Conservation (phyloP, 148 eudicot genomes). For the Nepenthes gracilis region DNA sequence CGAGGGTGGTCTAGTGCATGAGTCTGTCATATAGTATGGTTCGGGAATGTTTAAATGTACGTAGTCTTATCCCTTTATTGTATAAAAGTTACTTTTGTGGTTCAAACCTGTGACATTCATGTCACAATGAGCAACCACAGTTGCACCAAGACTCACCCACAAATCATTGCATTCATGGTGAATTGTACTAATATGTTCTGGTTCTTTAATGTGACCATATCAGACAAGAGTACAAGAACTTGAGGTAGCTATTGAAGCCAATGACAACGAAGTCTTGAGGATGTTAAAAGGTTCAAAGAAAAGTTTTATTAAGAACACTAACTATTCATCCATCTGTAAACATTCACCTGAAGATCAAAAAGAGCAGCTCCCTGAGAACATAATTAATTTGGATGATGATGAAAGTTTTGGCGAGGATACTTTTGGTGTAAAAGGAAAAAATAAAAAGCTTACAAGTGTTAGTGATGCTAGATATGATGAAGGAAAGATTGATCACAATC, state of each 20-base stretch:
- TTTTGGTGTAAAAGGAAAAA: conserved; percentile 14
- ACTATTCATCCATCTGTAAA: conserved; percentile 14
- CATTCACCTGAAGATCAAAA: conserved; percentile 9
- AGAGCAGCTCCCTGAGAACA: conserved; percentile 17
- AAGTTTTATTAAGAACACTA: conserved; percentile 7
- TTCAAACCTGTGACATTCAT: no score
- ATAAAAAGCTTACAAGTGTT: conserved; percentile 9
- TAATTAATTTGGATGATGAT: conserved; percentile 31
- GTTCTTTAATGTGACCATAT: conserved; percentile 13
- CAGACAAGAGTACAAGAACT: conserved; percentile 67
- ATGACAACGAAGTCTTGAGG: conserved; percentile 68
- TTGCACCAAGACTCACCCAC: neutral
- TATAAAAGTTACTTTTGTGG: no score
- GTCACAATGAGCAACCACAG: no score
- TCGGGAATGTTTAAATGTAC: no score
- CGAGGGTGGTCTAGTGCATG: no score
- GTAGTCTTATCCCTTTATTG: no score
- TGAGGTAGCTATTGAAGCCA: conserved; percentile 53
- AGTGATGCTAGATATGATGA: conserved; percentile 14
- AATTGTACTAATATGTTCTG: conserved; percentile 8
- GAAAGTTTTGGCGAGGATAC: conserved; percentile 7
- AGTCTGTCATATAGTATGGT: no score
- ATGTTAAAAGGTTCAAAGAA: conserved; percentile 42
- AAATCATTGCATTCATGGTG: neutral
- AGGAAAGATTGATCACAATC: conserved; percentile 7